phyloP scores from a whole-genome alignment of 495 filamentous ascomycete genomes.

The Rhypophila decipiens region DNA sequence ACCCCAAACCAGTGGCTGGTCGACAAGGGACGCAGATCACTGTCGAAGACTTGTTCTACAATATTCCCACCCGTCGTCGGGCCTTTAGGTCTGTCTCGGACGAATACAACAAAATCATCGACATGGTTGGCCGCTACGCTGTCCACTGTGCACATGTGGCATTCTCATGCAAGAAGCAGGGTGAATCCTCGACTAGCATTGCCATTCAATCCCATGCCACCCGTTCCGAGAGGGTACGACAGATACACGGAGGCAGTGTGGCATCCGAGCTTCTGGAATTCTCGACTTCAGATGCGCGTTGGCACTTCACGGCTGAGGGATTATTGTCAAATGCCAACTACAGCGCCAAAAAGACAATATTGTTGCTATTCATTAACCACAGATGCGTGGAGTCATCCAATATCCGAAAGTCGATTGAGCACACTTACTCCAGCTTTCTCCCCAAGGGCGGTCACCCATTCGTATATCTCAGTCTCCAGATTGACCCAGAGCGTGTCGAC shows the following conservation, averaged over 20 bases:
- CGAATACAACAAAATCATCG: slow-evolving; percentile 96
- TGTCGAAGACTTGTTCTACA: slow-evolving; percentile 97
- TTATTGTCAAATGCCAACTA: slow-evolving; percentile 94
- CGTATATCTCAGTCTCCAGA: slow-evolving; percentile 85
- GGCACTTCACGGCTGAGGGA: slow-evolving; percentile 76
- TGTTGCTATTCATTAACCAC: slow-evolving; percentile 96
- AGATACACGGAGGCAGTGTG: slow-evolving; percentile 78
- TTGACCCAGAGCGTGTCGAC: slow-evolving; percentile 89
- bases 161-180: slow-evolving; percentile 95
- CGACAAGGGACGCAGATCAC: slow-evolving; percentile 95
- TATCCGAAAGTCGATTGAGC: slow-evolving; percentile 85
- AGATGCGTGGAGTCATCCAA: slow-evolving; percentile 89
- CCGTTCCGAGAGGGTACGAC: slow-evolving; percentile 75
- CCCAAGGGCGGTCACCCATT: slow-evolving; percentile 96
- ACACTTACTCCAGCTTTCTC: slow-evolving; percentile 82
- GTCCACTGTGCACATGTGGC: slow-evolving; percentile 89
- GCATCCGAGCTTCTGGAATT: slow-evolving; percentile 87
- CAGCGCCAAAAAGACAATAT: slow-evolving; percentile 80
- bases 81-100: slow-evolving; percentile 90
- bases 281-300: slow-evolving; percentile 62
- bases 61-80: slow-evolving; percentile 77
- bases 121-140: slow-evolving; percentile 88
- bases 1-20: slow-evolving; percentile 84
- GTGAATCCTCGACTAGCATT: slow-evolving; percentile 75
- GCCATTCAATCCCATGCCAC: slow-evolving; percentile 66